These are phyloP conservation scores for Eimeria praecox DNA, from an alignment of 169 alveolate species.

Conservation along the genomic window DNA sequence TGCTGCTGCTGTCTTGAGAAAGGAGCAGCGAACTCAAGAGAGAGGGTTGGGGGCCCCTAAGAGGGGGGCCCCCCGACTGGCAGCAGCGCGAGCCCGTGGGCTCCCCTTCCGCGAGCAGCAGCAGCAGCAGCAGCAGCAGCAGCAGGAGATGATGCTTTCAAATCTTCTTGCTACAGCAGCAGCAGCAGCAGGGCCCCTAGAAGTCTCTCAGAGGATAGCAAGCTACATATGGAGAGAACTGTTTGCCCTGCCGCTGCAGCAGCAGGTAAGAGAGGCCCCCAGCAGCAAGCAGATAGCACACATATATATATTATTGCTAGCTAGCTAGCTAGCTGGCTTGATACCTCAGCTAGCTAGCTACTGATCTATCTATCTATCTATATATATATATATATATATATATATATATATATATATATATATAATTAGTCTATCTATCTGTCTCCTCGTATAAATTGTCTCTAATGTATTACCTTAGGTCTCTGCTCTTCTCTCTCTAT, in stretches of 20 bases:
- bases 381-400: neutral
- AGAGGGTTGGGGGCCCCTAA: neutral
- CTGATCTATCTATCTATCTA: neutral
- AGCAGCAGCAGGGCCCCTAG: slow-evolving; percentile 42
- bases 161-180: slow-evolving; percentile 10
- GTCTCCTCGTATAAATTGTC: too few species aligned
- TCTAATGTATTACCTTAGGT: too few species aligned
- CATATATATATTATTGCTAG: neutral
- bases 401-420: neutral
- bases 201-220: slow-evolving; percentile 20
- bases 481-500: neutral
- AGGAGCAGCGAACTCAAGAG: neutral
- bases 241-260: slow-evolving; percentile 27
- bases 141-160: neutral
- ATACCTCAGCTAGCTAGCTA: neutral
- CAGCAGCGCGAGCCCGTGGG: neutral
- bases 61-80: slow-evolving; percentile 1
- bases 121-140: slow-evolving; percentile 31
- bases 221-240: neutral
- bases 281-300: too few species aligned
- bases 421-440: too few species aligned
- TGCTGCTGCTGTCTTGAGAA: slow-evolving; percentile 15
- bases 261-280: slow-evolving; percentile 32
- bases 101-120: neutral
- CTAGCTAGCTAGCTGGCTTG: neutral